A percentile compares a stretch with the other conserved stretches of the same genome.
Evolutionary conservation across 2,329 filamentous ascomycete species (phyloP).

Genomic region (Atkinsonella texensis): DNA sequence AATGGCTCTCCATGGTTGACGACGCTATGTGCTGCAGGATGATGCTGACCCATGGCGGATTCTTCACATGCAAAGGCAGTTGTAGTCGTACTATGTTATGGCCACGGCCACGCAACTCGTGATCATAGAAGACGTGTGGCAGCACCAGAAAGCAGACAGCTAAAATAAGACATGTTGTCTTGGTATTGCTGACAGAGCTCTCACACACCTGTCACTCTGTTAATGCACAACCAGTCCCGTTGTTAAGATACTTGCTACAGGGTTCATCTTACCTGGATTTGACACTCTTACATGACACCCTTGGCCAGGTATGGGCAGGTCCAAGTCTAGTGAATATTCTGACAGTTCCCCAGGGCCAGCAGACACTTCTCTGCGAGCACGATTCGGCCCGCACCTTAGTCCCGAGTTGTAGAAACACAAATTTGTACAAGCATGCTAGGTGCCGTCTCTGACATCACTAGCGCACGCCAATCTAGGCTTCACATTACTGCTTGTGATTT

Average conservation of each 20-base stretch:
- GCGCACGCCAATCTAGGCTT: background rate
- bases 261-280: background rate
- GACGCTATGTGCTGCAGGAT: background rate
- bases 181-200: background rate
- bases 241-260: background rate
- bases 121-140: background rate
- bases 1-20: background rate
- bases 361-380: background rate
- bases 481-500: background rate
- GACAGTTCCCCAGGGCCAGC: background rate
- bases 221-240: background rate
- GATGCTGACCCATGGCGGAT: background rate
- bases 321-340: background rate
- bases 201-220: too few species aligned
- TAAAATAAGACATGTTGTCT: background rate
- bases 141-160: background rate
- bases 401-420: background rate
- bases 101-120: background rate
- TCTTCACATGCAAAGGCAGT: conserved; percentile 2
- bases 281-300: too few species aligned
- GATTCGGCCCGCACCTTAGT: background rate
- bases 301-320: too few species aligned
- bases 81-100: background rate
- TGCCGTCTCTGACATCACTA: background rate
- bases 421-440: background rate